Conservation (phyloP, 2,329 filamentous ascomycete species). For the Ophiostoma piceae region DNA sequence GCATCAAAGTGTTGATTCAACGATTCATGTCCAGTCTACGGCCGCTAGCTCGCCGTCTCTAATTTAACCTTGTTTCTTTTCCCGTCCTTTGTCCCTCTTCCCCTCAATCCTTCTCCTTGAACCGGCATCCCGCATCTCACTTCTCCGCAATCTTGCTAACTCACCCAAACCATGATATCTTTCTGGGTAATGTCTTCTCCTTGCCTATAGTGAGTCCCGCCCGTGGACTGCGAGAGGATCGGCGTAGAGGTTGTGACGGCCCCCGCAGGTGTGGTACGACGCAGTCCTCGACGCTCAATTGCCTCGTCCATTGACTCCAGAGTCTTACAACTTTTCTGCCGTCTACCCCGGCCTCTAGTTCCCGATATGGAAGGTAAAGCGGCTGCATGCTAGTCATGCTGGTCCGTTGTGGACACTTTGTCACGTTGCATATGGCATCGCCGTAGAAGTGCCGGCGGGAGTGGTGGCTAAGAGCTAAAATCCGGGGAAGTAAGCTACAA, state of each 20-base stretch:
- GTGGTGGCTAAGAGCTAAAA: neutral
- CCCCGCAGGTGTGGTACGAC: slow-evolving; percentile 9
- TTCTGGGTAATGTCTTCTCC: neutral
- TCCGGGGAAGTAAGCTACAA: neutral
- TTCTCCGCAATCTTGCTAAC: neutral
- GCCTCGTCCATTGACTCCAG: too few relatives aligned
- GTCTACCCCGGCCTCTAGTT: neutral
- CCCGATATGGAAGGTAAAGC: neutral
- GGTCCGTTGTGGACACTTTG: neutral
- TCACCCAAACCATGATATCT: neutral
- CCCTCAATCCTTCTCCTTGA: neutral
- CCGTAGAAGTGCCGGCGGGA: neutral
- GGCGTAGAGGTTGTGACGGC: neutral
- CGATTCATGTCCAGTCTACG: neutral
- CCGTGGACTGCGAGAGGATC: neutral
- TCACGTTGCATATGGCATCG: slow-evolving; percentile 3
- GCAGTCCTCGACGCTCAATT: neutral
- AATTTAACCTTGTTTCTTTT: slow-evolving; percentile 3
- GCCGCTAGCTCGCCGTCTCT: neutral
- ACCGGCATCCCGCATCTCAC: neutral
- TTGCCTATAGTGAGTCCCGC: neutral
- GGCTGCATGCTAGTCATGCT: neutral
- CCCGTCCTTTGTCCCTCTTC: neutral
- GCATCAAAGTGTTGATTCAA: neutral
- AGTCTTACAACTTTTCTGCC: neutral